phyloP scores from a whole-genome alignment of 2,329 filamentous ascomycete species.

The Colletotrichum eremochloae region DNA sequence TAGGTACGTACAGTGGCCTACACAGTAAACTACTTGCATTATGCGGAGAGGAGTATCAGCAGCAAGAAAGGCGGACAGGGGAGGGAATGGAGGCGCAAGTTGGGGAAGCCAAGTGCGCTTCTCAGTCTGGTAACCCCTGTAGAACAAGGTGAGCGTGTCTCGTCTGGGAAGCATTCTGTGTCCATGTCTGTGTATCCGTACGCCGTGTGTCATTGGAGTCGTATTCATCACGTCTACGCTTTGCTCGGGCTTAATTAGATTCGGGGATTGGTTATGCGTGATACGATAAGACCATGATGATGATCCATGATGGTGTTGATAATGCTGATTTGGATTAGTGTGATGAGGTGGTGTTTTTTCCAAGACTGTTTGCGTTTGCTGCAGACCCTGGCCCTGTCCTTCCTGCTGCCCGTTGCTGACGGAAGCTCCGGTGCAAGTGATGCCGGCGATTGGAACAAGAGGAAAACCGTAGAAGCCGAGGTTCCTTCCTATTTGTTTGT shows the following conservation, averaged over 20 bases:
- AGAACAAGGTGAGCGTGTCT: too few relatives aligned
- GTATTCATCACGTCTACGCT: too few relatives aligned
- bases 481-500: not conserved
- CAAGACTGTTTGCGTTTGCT: not conserved
- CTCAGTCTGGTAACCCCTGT: too few relatives aligned
- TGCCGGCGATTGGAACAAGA: not conserved
- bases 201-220: too few relatives aligned
- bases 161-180: too few relatives aligned
- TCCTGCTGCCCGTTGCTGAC: conserved; percentile 7
- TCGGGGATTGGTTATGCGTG: not conserved
- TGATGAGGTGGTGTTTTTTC: not conserved
- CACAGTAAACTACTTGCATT: not conserved
- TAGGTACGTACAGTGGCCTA: not conserved
- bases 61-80: conserved; percentile 1
- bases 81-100: conserved; percentile 30
- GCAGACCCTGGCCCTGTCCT: not conserved
- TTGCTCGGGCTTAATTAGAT: too few relatives aligned
- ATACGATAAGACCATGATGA: not conserved
- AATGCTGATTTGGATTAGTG: not conserved
- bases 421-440: conserved; percentile 15
- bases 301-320: not conserved
- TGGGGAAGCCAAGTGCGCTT: not conserved
- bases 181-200: too few relatives aligned
- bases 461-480: not conserved
- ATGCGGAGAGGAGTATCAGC: not conserved